phyloP scores from a whole-genome alignment of 169 alveolate genomes.

The Eimeria sp. region DNA sequence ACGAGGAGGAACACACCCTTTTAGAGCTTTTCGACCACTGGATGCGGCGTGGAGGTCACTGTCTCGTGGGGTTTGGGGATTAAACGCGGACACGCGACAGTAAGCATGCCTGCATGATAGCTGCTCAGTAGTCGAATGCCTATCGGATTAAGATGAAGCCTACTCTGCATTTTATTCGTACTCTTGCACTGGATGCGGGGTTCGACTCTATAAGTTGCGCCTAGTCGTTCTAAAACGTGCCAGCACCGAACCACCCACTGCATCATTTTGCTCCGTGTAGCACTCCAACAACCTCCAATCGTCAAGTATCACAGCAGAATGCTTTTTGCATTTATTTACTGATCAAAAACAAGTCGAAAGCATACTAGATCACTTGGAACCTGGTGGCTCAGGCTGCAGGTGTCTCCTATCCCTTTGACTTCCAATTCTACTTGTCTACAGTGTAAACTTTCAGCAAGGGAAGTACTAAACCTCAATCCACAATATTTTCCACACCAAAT shows the following conservation, averaged over 20 bases:
- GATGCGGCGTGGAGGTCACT: not conserved
- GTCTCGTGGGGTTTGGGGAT: not conserved
- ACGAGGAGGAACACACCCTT: not conserved
- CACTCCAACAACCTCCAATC: not conserved
- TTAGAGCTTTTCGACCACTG: not conserved
- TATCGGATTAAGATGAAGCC: not conserved
- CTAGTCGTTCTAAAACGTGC: too few species aligned
- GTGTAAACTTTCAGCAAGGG: not conserved
- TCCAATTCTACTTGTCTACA: not conserved
- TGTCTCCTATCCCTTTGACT: not conserved
- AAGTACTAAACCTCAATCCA: not conserved
- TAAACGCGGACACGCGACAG: not conserved
- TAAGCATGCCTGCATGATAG: not conserved
- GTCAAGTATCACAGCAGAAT: not conserved
- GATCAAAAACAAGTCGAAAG: not conserved
- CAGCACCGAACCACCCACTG: not conserved
- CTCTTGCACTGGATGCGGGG: not conserved
- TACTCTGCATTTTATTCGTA: not conserved
- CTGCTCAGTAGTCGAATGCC: not conserved
- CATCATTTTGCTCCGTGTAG: not conserved
- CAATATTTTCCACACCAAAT: not conserved
- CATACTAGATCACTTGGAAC: not conserved
- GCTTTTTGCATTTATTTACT: not conserved
- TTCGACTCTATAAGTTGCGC: not conserved
- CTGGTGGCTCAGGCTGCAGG: not conserved